Evolutionary conservation across 2,329 filamentous ascomycete species (phyloP).

Genomic region (Exophiala oligosperma): DNA sequence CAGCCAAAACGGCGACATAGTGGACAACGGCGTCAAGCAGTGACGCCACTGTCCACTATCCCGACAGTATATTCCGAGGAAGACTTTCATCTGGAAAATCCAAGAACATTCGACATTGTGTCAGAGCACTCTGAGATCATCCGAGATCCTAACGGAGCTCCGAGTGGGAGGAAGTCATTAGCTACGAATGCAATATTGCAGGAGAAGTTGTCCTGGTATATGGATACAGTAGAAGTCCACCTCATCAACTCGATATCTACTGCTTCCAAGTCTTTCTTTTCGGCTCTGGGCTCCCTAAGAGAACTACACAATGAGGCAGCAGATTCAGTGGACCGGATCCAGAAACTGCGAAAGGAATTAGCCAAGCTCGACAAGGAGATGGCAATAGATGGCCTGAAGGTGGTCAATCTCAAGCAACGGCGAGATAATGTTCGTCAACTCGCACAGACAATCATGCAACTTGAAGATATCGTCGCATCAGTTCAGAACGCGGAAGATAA

Average conservation of each 20-base stretch:
- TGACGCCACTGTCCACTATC: conserved; percentile 87
- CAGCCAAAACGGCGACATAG: conserved; percentile 51
- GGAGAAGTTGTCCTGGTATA: conserved; percentile 98
- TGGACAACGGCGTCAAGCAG: conserved; percentile 63
- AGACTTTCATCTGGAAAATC: conserved; percentile 92
- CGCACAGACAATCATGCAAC: conserved; percentile 77
- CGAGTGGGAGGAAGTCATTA: conserved; percentile 71
- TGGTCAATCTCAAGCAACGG: conserved; percentile 78
- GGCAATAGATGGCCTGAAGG: conserved; percentile 77
- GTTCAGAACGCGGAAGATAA: conserved; percentile 75
- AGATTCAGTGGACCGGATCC: conserved; percentile 85
- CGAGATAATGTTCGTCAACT: conserved; percentile 83
- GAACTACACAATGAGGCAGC: conserved; percentile 90
- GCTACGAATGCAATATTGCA: conserved; percentile 97
- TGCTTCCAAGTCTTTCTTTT: conserved; percentile 94
- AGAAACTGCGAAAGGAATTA: conserved; percentile 75
- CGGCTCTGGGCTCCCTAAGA: conserved; percentile 83
- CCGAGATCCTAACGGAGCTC: conserved; percentile 60
- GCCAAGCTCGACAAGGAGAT: conserved; percentile 82
- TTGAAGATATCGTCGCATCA: conserved; percentile 74
- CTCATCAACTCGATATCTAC: conserved; percentile 94
- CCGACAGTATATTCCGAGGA: conserved; percentile 93
- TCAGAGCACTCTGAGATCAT: conserved; percentile 97
- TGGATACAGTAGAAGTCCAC: conserved; percentile 98
- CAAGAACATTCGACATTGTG: conserved; percentile 92